phyloP scores from a whole-genome alignment of 2,329 filamentous ascomycete species.

The Xylaria sp. region DNA sequence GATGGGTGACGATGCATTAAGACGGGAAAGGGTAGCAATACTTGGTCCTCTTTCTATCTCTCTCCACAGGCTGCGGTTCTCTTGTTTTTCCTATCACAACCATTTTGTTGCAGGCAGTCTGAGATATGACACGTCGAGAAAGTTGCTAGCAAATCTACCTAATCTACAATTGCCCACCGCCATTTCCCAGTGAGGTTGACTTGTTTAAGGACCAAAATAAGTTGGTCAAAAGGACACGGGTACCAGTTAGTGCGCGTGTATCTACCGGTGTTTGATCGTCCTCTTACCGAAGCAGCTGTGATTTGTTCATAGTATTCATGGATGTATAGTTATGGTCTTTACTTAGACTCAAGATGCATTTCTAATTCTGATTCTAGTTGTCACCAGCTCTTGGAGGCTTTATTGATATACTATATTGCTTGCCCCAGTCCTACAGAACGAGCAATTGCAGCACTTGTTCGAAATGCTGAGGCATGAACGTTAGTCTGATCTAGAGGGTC shows the following conservation, averaged over 20 bases:
- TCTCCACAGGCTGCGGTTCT: slow-evolving; percentile 44
- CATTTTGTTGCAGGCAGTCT: slow-evolving; percentile 37
- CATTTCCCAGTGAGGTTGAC: slow-evolving; percentile 9
- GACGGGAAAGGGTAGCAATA: slow-evolving; percentile 44
- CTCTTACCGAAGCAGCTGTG: background rate
- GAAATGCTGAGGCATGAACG: too few species aligned
- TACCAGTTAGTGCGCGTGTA: slow-evolving; percentile 1
- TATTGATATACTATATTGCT: background rate
- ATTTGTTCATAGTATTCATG: background rate
- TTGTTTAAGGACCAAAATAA: background rate
- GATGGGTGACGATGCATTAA: slow-evolving; percentile 45
- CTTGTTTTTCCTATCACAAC: slow-evolving; percentile 39
- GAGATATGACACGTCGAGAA: slow-evolving; percentile 42
- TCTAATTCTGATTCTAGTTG: too few species aligned
- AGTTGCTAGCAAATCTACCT: slow-evolving; percentile 40
- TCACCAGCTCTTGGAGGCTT: too few species aligned
- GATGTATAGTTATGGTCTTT: background rate
- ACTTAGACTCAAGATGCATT: background rate
- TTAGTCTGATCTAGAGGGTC: background rate
- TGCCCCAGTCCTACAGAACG: too few species aligned
- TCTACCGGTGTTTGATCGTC: slow-evolving; percentile 15
- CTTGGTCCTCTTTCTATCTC: slow-evolving; percentile 38
- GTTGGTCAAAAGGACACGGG: background rate
- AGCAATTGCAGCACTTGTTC: background rate
- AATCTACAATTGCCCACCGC: slow-evolving; percentile 42